Evolutionary conservation across 1,284 basidiomycete species (phyloP).

Genomic region (Caloboletus inedulis): DNA sequence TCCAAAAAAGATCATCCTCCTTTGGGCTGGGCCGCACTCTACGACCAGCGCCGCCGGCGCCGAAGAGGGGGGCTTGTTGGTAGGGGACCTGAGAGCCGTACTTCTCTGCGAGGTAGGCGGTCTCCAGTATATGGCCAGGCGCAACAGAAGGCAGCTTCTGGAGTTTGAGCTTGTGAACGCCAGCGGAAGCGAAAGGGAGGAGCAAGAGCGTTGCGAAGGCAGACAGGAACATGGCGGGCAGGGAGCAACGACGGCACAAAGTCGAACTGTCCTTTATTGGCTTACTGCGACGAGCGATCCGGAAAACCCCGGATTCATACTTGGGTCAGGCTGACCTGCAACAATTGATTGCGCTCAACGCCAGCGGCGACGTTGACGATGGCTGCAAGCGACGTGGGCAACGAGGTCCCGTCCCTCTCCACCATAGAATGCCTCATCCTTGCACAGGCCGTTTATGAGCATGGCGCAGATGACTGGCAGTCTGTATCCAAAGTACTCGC

Average conservation of each 20-base stretch:
- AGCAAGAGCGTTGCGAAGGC: constrained; percentile 56
- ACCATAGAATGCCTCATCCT: constrained; percentile 71
- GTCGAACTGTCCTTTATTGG: constrained; percentile 14
- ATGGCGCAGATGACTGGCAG: constrained; percentile 74
- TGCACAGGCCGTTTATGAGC: constrained; percentile 81
- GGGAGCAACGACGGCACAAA: constrained; percentile 25
- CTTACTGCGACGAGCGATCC: constrained; percentile 2
- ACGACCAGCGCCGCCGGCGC: constrained; percentile 71
- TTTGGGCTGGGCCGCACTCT: constrained; percentile 50
- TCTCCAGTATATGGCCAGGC: constrained; percentile 68
- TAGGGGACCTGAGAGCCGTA: constrained; percentile 55
- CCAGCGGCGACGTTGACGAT: constrained; percentile 14
- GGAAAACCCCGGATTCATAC: constrained; percentile 22
- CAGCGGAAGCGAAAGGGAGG: constrained; percentile 67
- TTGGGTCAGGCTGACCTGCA: constrained; percentile 4
- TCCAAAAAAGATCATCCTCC: constrained; percentile 75
- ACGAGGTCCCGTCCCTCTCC: constrained; percentile 32
- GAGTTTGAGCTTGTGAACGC: constrained; percentile 81
- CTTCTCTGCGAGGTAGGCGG: constrained; percentile 84
- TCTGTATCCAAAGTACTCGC: constrained; percentile 64
- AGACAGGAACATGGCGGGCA: constrained; percentile 65
- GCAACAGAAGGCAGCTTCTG: constrained; percentile 70
- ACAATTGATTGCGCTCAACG: background rate
- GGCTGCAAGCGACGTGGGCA: constrained; percentile 10
- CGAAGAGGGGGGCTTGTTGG: constrained; percentile 68